Base-by-base conservation (phyloP, 2,329 filamentous ascomycete genomes). In the Fonsecaea multimorphosa region DNA sequence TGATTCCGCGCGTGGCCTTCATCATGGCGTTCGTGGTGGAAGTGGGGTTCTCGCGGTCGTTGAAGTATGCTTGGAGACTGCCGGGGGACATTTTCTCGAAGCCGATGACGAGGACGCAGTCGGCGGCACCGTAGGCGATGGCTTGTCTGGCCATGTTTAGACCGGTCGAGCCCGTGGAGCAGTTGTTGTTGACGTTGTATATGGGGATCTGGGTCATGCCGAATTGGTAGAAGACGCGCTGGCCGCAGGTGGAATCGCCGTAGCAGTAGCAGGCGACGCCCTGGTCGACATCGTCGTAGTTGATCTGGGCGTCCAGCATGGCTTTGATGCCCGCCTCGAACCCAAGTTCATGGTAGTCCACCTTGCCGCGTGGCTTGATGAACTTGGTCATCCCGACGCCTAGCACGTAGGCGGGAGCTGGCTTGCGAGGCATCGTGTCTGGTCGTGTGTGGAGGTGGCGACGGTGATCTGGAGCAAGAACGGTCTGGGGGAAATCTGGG, bases 361-460 rank as follows among this genome's bases (percentile, higher is more conserved):
- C 68, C 59, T 73, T 71, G 22, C 72, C 72, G 9, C 74, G 70
- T 4, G 76, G 76, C 65, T 77, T 76, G 86, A 97, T 94, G 86
- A 98, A 98, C 81, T 96, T 96, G 81, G 94, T 98, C 92, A 98
- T 95, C 82, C 94, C 94, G 73, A 98, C 95, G 83, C 94, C 94
- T 67, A 98, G 88, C 76, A 98, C 91, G 84, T 98, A 98, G 84
- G 85, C 84, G 72, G 85, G 84, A 69, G 82, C 80, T 62, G 76
- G 75, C 74, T 84, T 84, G 72, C 82, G 81, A 70, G 78, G 80
- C 84, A 86, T 86, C 67, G 58, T 82, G 74, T 83, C 27, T 58
- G 27, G 44, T 22, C n/a, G 55, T 16, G 19, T 55, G 19, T 55
- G 52, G 34, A 55, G 52, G 5, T 29, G 52, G 51, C 6, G 36